Conservation (phyloP, 2,329 filamentous ascomycete genomes). For the Aspergillus pseudonomiae region DNA sequence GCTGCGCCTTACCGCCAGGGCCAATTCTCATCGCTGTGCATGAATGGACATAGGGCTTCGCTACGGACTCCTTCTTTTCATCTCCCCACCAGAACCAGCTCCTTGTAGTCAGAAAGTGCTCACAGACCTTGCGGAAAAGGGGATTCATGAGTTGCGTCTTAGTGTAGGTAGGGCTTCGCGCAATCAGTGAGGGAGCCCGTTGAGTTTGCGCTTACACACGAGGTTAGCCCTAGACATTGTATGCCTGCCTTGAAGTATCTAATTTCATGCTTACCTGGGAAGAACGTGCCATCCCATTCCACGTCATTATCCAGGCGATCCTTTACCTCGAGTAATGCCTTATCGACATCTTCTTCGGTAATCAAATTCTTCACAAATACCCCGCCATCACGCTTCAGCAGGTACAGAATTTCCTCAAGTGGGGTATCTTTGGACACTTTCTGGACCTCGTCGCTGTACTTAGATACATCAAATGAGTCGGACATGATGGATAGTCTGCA, state of each 20-base stretch:
- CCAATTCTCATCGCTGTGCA: conserved; percentile 24
- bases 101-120: conserved; percentile 30
- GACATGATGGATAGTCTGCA: background rate
- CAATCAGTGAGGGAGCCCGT: conserved; percentile 12
- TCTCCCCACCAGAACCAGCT: conserved; percentile 34
- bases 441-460: conserved; percentile 2
- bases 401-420: conserved; percentile 1
- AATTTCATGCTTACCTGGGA: background rate
- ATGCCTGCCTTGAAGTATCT: background rate
- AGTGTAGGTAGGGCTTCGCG: conserved; percentile 8
- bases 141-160: conserved; percentile 27
- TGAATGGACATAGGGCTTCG: conserved; percentile 27
- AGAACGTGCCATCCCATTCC: background rate
- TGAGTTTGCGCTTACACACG: conserved; percentile 12
- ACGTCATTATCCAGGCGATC: background rate
- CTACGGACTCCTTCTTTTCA: conserved; percentile 28
- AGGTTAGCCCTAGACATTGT: background rate
- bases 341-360: background rate
- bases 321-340: conserved; percentile 7
- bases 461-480: background rate
- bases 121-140: conserved; percentile 29
- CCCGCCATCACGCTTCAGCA: conserved; percentile 12
- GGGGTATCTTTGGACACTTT: conserved; percentile 9
- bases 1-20: conserved; percentile 27
- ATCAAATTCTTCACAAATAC: conserved; percentile 11